Conservation (phyloP, 2,329 filamentous ascomycete genomes). For the Sporothrix phasma region DNA sequence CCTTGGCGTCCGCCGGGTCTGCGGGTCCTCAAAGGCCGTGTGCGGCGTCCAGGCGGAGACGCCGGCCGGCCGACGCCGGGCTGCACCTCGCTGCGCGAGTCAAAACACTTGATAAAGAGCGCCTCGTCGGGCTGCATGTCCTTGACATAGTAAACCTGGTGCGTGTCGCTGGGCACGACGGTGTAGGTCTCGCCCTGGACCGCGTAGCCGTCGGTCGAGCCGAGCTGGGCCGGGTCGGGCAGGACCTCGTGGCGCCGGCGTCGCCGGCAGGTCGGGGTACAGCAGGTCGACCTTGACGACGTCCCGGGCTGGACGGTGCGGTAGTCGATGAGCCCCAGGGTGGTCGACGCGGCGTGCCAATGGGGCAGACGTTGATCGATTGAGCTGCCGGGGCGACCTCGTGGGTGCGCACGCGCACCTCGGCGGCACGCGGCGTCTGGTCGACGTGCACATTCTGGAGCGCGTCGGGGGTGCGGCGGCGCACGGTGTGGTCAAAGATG, state of each 20-base stretch:
- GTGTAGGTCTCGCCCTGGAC: conserved; percentile 51
- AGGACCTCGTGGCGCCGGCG: conserved; percentile 47
- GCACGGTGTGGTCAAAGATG: conserved; percentile 66
- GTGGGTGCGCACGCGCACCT: conserved; percentile 51
- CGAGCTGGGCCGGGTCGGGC: conserved; percentile 35
- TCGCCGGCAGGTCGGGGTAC: no score
- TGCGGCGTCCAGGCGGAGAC: conserved; percentile 41
- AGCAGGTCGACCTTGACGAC: conserved; percentile 36
- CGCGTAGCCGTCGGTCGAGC: conserved; percentile 51
- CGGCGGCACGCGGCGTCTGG: conserved; percentile 55
- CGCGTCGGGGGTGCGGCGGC: conserved; percentile 41
- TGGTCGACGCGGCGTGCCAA: conserved; percentile 50
- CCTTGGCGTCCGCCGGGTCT: conserved; percentile 38
- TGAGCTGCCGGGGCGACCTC: no score
- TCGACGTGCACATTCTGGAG: conserved; percentile 63
- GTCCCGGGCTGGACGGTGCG: conserved; percentile 43
- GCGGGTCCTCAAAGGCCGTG: conserved; percentile 46
- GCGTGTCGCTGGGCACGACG: conserved; percentile 45
- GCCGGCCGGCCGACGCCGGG: conserved; percentile 26
- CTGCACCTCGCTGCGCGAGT: conserved; percentile 34
- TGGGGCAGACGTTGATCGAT: conserved; percentile 64
- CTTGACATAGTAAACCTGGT: conserved; percentile 56
- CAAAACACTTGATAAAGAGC: conserved; percentile 44
- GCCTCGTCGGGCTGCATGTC: conserved; percentile 52
- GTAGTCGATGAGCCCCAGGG: conserved; percentile 57